Conservation (phyloP, 1,139 yeast genomes). For the Debaryomyces sp. region DNA sequence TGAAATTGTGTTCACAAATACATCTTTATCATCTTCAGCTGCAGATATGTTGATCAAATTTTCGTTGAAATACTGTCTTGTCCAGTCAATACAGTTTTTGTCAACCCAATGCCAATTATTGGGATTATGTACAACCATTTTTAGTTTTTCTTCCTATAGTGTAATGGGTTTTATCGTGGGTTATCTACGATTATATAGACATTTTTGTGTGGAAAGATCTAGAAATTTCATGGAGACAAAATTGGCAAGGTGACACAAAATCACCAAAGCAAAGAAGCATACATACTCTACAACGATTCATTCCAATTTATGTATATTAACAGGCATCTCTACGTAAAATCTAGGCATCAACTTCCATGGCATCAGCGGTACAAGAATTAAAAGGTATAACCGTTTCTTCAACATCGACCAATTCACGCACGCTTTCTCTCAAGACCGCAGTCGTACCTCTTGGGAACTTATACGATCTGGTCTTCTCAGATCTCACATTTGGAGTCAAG, state of each 20-base stretch:
- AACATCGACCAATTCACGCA: constrained; percentile 68
- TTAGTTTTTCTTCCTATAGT: background rate
- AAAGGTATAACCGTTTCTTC: constrained; percentile 61
- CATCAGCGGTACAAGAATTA: constrained; percentile 39
- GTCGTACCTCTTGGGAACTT: constrained; percentile 92
- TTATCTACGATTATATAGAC: constrained; percentile 1
- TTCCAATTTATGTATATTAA: constrained; percentile 2
- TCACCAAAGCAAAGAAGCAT: background rate
- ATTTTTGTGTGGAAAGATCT: constrained; percentile 16
- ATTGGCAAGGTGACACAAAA: constrained; percentile 5
- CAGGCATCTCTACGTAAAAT: constrained; percentile 6
- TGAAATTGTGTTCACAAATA: constrained; percentile 55
- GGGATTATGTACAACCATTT: constrained; percentile 54
- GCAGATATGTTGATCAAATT: constrained; percentile 55
- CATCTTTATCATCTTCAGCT: constrained; percentile 36
- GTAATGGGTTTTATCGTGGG: background rate
- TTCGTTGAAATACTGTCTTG: constrained; percentile 70
- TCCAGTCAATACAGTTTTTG: constrained; percentile 93
- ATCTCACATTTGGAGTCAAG: constrained; percentile 88
- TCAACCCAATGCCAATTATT: constrained; percentile 95
- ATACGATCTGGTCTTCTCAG: constrained; percentile 76
- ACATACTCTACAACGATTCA: background rate
- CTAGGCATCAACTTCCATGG: constrained; percentile 77
- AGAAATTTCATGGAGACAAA: constrained; percentile 13
- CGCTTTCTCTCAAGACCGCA: constrained; percentile 68